Evolutionary conservation across 495 filamentous ascomycete genomes (phyloP), one percentile per base, ranked within the genome.

Genomic region (Penicillium lividum): DNA sequence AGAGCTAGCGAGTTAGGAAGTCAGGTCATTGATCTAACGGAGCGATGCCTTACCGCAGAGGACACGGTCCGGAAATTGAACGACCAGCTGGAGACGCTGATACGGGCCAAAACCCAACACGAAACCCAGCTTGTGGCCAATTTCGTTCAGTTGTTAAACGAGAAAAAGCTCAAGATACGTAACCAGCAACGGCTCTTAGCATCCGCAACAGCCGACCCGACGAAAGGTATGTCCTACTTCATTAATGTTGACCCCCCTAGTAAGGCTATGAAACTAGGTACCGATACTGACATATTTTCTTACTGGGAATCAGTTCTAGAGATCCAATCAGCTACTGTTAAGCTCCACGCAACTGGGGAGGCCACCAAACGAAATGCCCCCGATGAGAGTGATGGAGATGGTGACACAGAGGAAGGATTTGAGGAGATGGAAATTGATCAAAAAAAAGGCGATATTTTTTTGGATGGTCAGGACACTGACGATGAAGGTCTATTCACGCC

Each of bases 111-210:
- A 61, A 74, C 72, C 43, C 83, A 84, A 16, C 82, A 91, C 54
- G 91, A 96, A 65, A 77, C 82, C 16, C 82, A 86, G 51, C 69
- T 95, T 5, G 72, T 95, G 3, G 79, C 83, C 38, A 92, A 90
- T 66, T 91, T 92, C 54, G 80, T 80, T 34, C 77, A 82, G 18
- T 70, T 95, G 2, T 71, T 96, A 0, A 96, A 96, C 61, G 86
- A 87, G 63, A 96, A 96, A 73, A 96, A 96, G 71, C 76, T 90
- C n/a, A 95, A 94, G 72, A 93, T 96, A 25, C 77, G 91, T 30
- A 88, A 93, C 59, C 89, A 94, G 68, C 87, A 91, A 59, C 80
- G 86, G 18, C 63, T 92, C 8, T 69, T 94, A 5, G 81, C 79
- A 15, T 76, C 78, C n/a, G 82, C 84, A 7, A 84, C 80, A 38